phyloP scores from a whole-genome alignment of 352 stramenopile species.

The Phytophthora pluvialis region DNA sequence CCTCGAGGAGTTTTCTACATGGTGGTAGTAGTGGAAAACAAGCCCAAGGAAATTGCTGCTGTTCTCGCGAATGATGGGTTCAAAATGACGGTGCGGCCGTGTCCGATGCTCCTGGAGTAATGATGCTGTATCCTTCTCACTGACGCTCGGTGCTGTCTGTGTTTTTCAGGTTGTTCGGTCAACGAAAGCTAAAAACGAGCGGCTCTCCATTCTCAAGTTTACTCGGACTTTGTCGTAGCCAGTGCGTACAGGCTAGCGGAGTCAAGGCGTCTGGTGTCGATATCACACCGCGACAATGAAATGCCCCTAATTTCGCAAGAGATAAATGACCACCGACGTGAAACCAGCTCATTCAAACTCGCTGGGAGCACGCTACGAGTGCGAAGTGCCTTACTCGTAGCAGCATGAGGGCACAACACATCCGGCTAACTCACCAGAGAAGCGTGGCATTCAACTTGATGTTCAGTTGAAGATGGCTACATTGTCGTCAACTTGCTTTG shows the following conservation, averaged over 20 bases:
- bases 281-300: no score
- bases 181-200: slow-evolving; percentile 74
- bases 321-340: no score
- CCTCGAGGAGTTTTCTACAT: slow-evolving; percentile 95
- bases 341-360: no score
- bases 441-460: no score
- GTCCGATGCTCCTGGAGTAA: no score
- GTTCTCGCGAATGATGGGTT: slow-evolving; percentile 76
- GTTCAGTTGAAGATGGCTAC: neutral
- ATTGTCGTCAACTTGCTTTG: neutral
- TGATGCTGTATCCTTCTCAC: neutral
- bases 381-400: no score
- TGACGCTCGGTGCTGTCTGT: slow-evolving; percentile 34
- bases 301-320: no score
- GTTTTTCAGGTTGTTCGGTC: slow-evolving; percentile 65
- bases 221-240: slow-evolving; percentile 26
- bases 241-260: no score
- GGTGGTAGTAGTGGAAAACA: slow-evolving; percentile 98
- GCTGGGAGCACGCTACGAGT: no score
- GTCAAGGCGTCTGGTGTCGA: no score
- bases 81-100: slow-evolving; percentile 56
- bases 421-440: no score
- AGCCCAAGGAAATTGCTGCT: slow-evolving; percentile 92
- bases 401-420: no score
- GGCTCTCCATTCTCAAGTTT: slow-evolving; percentile 82